Conservation (phyloP, 2,329 filamentous ascomycete species). For the Ascocoryne sarcoides region DNA sequence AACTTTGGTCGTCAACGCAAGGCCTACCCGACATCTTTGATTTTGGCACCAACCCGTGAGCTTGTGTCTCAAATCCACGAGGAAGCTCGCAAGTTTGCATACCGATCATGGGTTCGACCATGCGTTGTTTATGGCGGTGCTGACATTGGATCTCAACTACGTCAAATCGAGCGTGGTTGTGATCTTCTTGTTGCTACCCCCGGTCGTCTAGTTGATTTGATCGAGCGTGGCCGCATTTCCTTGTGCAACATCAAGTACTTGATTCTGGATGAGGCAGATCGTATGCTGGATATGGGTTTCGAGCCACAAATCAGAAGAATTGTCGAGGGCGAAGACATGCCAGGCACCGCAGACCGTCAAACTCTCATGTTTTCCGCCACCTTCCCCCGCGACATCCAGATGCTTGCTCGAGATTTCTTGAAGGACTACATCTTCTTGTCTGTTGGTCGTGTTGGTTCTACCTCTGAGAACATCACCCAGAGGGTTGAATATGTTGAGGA, state of each 20-base stretch:
- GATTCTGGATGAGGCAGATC: slow-evolving; percentile 97
- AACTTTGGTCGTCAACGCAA: slow-evolving; percentile 92
- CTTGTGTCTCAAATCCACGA: slow-evolving; percentile 98
- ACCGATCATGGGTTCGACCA: slow-evolving; percentile 96
- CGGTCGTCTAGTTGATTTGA: slow-evolving; percentile 93
- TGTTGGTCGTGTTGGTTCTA: slow-evolving; percentile 95
- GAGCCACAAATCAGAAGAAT: slow-evolving; percentile 99
- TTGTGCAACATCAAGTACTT: slow-evolving; percentile 99
- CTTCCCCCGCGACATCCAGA: slow-evolving; percentile 98
- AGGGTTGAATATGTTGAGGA: slow-evolving; percentile 98
- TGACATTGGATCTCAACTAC: slow-evolving; percentile 95
- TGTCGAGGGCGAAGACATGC: slow-evolving; percentile 98
- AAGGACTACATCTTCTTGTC: slow-evolving; percentile 99
- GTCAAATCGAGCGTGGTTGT: slow-evolving; percentile 94
- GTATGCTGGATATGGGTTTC: slow-evolving; percentile 99
- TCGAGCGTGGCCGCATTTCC: slow-evolving; percentile 96
- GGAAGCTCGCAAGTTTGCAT: slow-evolving; percentile 94
- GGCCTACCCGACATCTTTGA: slow-evolving; percentile 92
- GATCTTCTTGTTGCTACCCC: slow-evolving; percentile 96
- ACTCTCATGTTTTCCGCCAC: slow-evolving; percentile 99
- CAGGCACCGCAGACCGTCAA: slow-evolving; percentile 70
- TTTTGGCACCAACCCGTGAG: slow-evolving; percentile 94
- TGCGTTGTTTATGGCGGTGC: slow-evolving; percentile 99
- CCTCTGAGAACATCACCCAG: slow-evolving; percentile 99
- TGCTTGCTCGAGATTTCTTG: slow-evolving; percentile 96